phyloP scores from a whole-genome alignment of 495 filamentous ascomycete species.

The Neurospora sp. region DNA sequence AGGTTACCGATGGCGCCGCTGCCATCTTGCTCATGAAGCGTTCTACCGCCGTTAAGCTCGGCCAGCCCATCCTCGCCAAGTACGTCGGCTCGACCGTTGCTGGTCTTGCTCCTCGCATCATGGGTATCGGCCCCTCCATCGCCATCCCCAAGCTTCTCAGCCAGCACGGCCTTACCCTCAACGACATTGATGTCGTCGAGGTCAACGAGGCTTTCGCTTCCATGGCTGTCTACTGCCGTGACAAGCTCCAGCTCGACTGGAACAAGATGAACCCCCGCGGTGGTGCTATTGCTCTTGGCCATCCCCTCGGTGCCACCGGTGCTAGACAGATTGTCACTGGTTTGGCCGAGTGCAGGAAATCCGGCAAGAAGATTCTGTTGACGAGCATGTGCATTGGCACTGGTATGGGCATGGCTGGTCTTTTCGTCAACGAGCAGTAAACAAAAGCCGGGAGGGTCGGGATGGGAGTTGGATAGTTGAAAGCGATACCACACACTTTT shows the following conservation, averaged over 20 bases:
- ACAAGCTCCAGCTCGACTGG: constrained; percentile 64
- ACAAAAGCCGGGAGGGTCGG: neutral
- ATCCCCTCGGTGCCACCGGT: constrained; percentile 74
- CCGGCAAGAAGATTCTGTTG: constrained; percentile 72
- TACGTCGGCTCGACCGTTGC: constrained; percentile 87
- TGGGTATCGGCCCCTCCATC: constrained; percentile 92
- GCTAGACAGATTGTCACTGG: constrained; percentile 73
- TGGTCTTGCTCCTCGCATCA: constrained; percentile 82
- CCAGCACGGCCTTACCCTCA: constrained; percentile 67
- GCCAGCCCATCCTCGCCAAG: constrained; percentile 88
- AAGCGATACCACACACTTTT: neutral
- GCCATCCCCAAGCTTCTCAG: constrained; percentile 88
- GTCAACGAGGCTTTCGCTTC: constrained; percentile 96
- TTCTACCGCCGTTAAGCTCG: constrained; percentile 73
- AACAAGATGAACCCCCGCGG: constrained; percentile 84
- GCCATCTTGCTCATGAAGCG: constrained; percentile 90
- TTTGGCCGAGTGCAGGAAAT: constrained; percentile 67
- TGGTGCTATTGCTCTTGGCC: constrained; percentile 68
- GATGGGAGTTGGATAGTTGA: neutral
- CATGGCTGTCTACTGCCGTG: constrained; percentile 90
- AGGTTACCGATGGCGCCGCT: constrained; percentile 93
- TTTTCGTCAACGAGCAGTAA: constrained; percentile 71
- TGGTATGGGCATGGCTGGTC: constrained; percentile 71
- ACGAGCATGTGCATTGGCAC: constrained; percentile 86
- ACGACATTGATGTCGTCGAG: constrained; percentile 84